Base-by-base conservation (phyloP, 2,329 filamentous ascomycete species). In the Fusarium sp. region DNA sequence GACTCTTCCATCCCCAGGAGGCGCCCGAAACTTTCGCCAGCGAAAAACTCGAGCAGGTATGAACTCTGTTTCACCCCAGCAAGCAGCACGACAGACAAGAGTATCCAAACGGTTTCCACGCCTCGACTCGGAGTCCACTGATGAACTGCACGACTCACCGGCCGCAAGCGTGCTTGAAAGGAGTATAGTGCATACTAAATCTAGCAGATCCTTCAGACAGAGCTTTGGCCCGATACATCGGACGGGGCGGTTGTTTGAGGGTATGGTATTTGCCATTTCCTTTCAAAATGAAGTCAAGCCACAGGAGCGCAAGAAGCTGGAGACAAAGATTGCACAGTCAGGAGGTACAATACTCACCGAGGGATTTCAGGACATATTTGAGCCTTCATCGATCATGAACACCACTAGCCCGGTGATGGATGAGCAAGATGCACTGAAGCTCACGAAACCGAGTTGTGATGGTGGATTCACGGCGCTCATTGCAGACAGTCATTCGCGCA, bases 251-350 rank as follows among this genome's bases (percentile, higher is more conserved):
- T 42, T 96, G 0, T 97, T 98, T 69, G 77, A 83, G 1, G 87
- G 88, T 37, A 97, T 97, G 93, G 87, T 86, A 0, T 97, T 98
- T 75, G 93, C 93, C 0, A 84, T 97, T 10, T 94, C 92, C 0
- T 91, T 92, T 60, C 81, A 82, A 65, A 76, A 75, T 25, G 77
- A 78, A 36, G 37, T 76, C 73, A 75, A 76, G 29, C 70, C 73
- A 69, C 67, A 73, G 43, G 65, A 85, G 63, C 70, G 78, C 43
- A 73, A 70, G 19, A 75, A 73, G 25, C 66, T 95, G 3, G 84
- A 84, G 31, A 80, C 79, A 2, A 78, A 85, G 44, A 93, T 98
- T 50, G 76, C 80, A 3, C 81, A 84, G 6, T 87, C 91, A 45
- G 94, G 93, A 4, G 94, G 93, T 1, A 78, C 76, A 1, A 79